These are phyloP conservation scores for Cladosporium sp. DNA, from an alignment of 2,329 filamentous ascomycete genomes.

Conservation along the genomic window DNA sequence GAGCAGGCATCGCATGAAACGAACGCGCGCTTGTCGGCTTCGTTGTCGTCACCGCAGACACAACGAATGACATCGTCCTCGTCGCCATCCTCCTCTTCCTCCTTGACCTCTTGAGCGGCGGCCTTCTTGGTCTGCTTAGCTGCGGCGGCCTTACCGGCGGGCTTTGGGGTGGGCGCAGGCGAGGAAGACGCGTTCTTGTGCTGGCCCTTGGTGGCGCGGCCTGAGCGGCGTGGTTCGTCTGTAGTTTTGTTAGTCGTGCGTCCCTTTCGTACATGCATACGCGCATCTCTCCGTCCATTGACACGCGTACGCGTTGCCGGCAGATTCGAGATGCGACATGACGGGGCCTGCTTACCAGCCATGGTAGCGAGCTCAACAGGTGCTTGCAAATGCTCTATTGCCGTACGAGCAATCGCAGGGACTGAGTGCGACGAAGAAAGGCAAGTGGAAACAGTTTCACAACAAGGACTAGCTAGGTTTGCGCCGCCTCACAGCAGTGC, in stretches of 20 bases:
- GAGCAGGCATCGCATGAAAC: conserved; percentile 91
- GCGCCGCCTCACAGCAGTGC: conserved; percentile 7
- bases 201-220: conserved; percentile 93
- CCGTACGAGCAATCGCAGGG: not conserved
- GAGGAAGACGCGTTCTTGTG: conserved; percentile 75
- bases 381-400: not conserved
- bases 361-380: not conserved
- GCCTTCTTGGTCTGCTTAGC: conserved; percentile 25
- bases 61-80: conserved; percentile 68
- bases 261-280: not conserved
- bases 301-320: conserved; percentile 1
- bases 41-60: conserved; percentile 84
- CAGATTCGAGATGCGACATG: not conserved
- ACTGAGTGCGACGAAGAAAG: not conserved
- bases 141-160: conserved; percentile 41
- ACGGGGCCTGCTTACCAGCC: conserved; percentile 11
- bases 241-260: not conserved
- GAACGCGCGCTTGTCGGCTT: conserved; percentile 85
- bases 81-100: conserved; percentile 34
- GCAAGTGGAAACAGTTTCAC: conserved; percentile 10
- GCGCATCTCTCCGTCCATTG: not conserved
- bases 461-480: conserved; percentile 11
- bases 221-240: conserved; percentile 89
- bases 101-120: conserved; percentile 40
- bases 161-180: conserved; percentile 30